Evolutionary conservation across 805 yeast genomes (phyloP).

Genomic region (Lachancea sp.): DNA sequence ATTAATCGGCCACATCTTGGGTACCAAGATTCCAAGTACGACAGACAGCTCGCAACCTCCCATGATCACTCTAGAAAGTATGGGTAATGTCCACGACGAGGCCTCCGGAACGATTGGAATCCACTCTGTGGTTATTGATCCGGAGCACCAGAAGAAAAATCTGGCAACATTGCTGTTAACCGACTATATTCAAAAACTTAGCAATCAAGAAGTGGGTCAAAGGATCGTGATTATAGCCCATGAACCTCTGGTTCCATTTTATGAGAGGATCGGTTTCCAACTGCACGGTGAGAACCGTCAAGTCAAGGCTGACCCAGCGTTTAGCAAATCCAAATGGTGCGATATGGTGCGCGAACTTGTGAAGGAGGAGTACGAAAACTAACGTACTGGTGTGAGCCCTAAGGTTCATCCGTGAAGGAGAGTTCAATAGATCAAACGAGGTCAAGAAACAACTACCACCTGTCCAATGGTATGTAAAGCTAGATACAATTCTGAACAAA

Average conservation of each 20-base stretch:
- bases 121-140: conserved; percentile 74
- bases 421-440: neutral
- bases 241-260: conserved; percentile 62
- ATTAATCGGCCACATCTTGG: conserved; percentile 73
- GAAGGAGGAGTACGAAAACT: conserved; percentile 33
- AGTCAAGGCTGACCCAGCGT: conserved; percentile 27
- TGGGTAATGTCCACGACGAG: conserved; percentile 52
- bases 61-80: conserved; percentile 28
- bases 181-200: conserved; percentile 85
- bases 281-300: conserved; percentile 50
- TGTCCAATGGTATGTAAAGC: no score
- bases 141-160: conserved; percentile 72
- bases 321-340: conserved; percentile 30
- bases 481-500: no score
- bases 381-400: conserved; percentile 1
- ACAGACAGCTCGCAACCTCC: conserved; percentile 36
- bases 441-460: neutral
- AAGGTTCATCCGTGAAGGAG: neutral
- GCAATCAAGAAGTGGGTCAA: conserved; percentile 81
- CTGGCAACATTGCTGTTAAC: conserved; percentile 77
- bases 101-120: conserved; percentile 67
- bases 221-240: conserved; percentile 70
- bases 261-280: conserved; percentile 73
- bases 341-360: conserved; percentile 34
- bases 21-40: conserved; percentile 68